Conservation (phyloP, 176 grass and related monocot species). For the Chrysopogon serrulatus region DNA sequence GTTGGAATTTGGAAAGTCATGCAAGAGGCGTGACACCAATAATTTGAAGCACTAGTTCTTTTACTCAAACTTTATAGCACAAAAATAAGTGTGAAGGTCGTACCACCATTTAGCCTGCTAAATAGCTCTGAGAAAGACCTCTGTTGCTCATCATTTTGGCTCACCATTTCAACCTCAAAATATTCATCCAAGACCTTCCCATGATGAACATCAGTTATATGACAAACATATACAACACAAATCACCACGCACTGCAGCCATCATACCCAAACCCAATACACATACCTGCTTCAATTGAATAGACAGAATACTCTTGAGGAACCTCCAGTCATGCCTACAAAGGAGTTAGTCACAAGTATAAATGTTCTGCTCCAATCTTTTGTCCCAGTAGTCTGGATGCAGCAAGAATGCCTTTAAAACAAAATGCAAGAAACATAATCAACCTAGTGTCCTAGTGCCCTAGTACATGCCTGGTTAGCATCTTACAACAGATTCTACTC, state of each 20-base stretch:
- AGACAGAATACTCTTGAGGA: constrained; percentile 74
- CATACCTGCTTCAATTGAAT: constrained; percentile 93
- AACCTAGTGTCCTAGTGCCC: constrained; percentile 4
- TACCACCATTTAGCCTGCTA: constrained; percentile 84
- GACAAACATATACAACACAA: neutral
- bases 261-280: constrained; percentile 48
- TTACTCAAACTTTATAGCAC: neutral
- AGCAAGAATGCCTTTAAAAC: constrained; percentile 6
- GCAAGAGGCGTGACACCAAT: neutral
- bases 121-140: constrained; percentile 57
- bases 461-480: neutral
- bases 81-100: constrained; percentile 13
- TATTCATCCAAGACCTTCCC: constrained; percentile 83
- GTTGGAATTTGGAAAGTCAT: neutral
- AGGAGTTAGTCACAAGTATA: constrained; percentile 31
- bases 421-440: neutral
- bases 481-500: constrained; percentile 3
- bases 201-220: constrained; percentile 24
- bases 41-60: neutral
- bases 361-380: neutral
- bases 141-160: constrained; percentile 26
- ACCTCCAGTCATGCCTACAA: constrained; percentile 89
- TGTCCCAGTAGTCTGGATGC: neutral
- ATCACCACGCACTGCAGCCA: neutral
- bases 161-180: constrained; percentile 40